Percentiles rank a stretch among this genome's conserved stretches.
Conservation (phyloP, 257 asterid species). For the Capsicum rhomboideum region DNA sequence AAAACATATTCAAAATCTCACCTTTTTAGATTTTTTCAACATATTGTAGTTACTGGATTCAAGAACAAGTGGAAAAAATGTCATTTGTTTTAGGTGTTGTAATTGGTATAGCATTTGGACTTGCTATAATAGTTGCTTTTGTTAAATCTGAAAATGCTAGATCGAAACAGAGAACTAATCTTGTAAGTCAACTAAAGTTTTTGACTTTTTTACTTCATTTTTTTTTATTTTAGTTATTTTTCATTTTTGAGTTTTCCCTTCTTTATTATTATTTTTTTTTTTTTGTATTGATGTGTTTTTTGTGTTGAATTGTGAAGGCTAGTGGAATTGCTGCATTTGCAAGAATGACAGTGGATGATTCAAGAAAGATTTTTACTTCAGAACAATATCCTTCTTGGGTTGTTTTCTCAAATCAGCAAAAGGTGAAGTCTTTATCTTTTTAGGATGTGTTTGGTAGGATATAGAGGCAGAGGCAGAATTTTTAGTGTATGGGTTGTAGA, state of each 20-base stretch:
- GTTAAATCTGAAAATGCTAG: conserved; percentile 57
- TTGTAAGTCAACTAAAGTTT: conserved; percentile 34
- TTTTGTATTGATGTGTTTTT: neutral
- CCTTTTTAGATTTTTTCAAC: neutral
- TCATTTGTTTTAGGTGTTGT: conserved; percentile 52
- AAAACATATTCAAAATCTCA: neutral
- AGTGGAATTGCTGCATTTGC: conserved; percentile 70
- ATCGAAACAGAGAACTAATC: conserved; percentile 58
- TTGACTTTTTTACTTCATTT: neutral
- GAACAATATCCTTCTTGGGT: conserved; percentile 88
- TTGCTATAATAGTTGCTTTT: conserved; percentile 59
- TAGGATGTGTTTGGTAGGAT: neutral
- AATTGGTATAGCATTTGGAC: conserved; percentile 59
- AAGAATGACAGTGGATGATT: conserved; percentile 79
- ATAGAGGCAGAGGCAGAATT: neutral
- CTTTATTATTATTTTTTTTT: too few species aligned
- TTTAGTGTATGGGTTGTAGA: neutral
- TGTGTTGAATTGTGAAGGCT: conserved; percentile 46
- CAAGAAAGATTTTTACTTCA: conserved; percentile 62
- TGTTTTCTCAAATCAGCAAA: conserved; percentile 68
- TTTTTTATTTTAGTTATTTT: neutral
- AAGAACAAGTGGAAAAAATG: conserved; percentile 25
- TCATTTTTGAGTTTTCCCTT: too few species aligned
- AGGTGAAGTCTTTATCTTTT: conserved; percentile 42
- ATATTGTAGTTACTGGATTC: neutral